phyloP scores from a whole-genome alignment of 2,329 filamentous ascomycete species.

The Scedosporium aurantiacum region DNA sequence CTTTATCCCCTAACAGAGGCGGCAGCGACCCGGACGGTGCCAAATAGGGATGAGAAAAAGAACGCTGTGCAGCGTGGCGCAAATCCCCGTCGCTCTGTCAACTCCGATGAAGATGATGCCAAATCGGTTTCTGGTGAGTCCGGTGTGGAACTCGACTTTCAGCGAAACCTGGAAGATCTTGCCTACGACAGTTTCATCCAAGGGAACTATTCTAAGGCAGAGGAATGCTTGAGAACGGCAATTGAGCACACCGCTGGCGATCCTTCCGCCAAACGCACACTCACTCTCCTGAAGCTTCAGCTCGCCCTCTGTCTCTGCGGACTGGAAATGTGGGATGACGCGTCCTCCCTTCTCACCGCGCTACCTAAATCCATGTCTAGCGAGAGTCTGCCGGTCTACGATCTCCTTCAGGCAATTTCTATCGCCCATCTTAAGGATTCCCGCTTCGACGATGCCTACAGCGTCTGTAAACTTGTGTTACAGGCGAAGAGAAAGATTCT shows the following conservation, averaged over 20 bases:
- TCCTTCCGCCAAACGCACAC: background rate
- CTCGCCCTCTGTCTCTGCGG: background rate
- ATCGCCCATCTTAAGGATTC: background rate
- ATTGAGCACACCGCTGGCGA: background rate
- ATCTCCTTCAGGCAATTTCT: background rate
- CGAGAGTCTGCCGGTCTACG: background rate
- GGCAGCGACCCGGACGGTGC: background rate
- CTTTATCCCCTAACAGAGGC: background rate
- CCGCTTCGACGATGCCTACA: background rate
- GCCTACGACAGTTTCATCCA: constrained; percentile 2
- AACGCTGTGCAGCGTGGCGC: background rate
- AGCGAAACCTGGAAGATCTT: constrained; percentile 4
- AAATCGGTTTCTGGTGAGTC: background rate
- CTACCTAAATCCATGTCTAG: background rate
- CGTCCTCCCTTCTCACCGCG: background rate
- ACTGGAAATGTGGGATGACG: background rate
- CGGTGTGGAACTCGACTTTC: background rate
- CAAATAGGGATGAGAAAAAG: background rate
- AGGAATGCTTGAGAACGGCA: constrained; percentile 5
- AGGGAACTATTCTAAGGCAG: constrained; percentile 5
- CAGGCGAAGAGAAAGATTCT: background rate
- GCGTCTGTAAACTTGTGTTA: background rate
- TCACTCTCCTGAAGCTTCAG: background rate
- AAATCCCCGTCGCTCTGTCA: background rate
- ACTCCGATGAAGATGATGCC: background rate